These are phyloP conservation scores for Tylopilus felleus DNA, from an alignment of 768 basidiomycete species.

Conservation along the genomic window DNA sequence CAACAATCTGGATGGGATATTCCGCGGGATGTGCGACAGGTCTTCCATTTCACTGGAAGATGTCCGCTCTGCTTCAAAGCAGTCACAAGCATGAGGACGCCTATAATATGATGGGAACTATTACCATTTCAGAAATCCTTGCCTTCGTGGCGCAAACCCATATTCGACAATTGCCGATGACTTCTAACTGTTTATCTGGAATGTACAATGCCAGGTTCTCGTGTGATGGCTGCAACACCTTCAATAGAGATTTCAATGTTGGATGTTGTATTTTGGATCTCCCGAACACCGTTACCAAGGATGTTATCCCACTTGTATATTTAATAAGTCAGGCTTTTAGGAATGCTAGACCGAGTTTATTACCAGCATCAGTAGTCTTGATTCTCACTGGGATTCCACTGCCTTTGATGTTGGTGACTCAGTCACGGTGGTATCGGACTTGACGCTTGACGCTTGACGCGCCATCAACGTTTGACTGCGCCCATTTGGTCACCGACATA, in stretches of 20 bases:
- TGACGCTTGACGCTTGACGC: not conserved
- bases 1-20: constrained; percentile 56
- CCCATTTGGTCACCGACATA: not conserved
- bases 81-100: constrained; percentile 1
- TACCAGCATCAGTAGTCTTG: not conserved
- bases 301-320: not conserved
- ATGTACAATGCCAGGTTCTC: not conserved
- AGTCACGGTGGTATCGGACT: not conserved
- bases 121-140: too few species aligned
- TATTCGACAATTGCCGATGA: too few species aligned
- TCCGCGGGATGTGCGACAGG: constrained; percentile 82
- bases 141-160: too few species aligned
- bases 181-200: too few species aligned
- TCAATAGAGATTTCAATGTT: not conserved
- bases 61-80: constrained; percentile 41
- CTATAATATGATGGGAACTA: too few species aligned
- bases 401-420: not conserved
- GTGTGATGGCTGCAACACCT: not conserved
- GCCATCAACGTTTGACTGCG: too few species aligned
- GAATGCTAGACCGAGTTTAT: not conserved
- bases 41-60: constrained; percentile 76
- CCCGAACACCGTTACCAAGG: not conserved
- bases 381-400: too few species aligned
- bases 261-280: not conserved
- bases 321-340: too few species aligned